These are phyloP conservation scores for Jackrogersella minutella DNA, from an alignment of 495 filamentous ascomycete species.

Conservation along the genomic window DNA sequence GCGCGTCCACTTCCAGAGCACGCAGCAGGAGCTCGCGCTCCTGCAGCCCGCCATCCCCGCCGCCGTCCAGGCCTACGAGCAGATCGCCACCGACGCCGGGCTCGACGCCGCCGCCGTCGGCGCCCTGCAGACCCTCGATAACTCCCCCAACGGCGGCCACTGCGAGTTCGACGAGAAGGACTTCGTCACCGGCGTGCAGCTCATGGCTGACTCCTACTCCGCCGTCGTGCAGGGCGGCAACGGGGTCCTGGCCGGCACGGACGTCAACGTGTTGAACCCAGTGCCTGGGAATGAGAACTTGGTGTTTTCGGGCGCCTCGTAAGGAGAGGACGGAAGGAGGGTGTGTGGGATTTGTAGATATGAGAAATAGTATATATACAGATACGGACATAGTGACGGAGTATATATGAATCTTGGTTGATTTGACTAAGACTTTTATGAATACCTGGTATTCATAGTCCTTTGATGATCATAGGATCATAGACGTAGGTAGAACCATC, in stretches of 20 bases:
- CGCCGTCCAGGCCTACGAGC: conserved; percentile 58
- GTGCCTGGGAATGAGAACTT: conserved; percentile 56
- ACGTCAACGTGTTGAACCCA: conserved; percentile 51
- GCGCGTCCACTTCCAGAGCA: conserved; percentile 60
- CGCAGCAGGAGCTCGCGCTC: conserved; percentile 52
- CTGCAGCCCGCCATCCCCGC: conserved; percentile 56
- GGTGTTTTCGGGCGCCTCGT: conserved; percentile 43
- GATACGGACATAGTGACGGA: background rate
- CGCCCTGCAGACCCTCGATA: conserved; percentile 58
- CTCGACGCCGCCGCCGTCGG: conserved; percentile 49
- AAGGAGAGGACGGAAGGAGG: background rate
- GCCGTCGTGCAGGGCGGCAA: conserved; percentile 55
- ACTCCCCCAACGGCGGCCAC: conserved; percentile 57
- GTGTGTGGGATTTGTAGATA: background rate
- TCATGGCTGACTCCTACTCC: conserved; percentile 55
- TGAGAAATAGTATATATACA: background rate
- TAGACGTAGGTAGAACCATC: too few relatives aligned
- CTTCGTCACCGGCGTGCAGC: conserved; percentile 58
- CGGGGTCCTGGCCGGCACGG: conserved; percentile 53
- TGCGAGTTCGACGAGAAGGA: conserved; percentile 60
- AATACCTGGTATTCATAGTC: too few relatives aligned
- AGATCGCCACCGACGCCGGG: conserved; percentile 47
- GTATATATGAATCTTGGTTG: background rate
- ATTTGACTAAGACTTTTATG: too few relatives aligned
- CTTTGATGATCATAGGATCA: too few relatives aligned